A percentile compares a stretch with the other conserved stretches of the same genome.
These are phyloP conservation scores for Talaromyces amestolkiae DNA, from an alignment of 2,329 filamentous ascomycete genomes.

Conservation along the genomic window DNA sequence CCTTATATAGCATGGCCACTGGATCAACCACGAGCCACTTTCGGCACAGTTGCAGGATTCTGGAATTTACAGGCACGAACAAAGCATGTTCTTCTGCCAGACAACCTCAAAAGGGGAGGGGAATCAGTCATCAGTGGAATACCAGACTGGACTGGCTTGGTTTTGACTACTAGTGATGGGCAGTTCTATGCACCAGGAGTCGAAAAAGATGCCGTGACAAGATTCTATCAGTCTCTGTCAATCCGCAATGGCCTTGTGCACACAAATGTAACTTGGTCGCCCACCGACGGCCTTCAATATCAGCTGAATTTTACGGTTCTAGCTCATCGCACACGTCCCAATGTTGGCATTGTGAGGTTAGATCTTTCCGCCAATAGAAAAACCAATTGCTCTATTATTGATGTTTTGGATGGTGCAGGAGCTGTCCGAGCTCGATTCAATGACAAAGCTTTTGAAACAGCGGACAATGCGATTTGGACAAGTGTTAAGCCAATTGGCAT, in stretches of 20 bases:
- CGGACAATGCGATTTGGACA: constrained; percentile 17
- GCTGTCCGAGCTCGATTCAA: constrained; percentile 16
- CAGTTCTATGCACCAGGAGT: constrained; percentile 15
- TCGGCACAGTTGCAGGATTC: constrained; percentile 19
- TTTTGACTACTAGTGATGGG: constrained; percentile 13
- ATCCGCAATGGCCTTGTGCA: constrained; percentile 17
- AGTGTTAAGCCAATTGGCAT: constrained; percentile 18
- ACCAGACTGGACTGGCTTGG: constrained; percentile 19
- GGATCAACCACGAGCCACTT: constrained; percentile 19
- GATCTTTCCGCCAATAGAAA: constrained; percentile 4
- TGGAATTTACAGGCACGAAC: constrained; percentile 15
- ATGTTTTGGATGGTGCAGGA: constrained; percentile 17
- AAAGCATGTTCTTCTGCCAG: constrained; percentile 15
- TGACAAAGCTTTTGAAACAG: constrained; percentile 9
- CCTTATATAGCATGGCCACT: constrained; percentile 17
- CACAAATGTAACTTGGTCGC: constrained; percentile 17
- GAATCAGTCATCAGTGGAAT: constrained; percentile 20
- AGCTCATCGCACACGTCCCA: constrained; percentile 15
- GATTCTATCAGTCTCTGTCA: constrained; percentile 17
- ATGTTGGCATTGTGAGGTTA: constrained; percentile 17
- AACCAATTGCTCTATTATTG: constrained; percentile 7
- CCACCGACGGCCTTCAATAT: constrained; percentile 4
- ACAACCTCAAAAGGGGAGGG: constrained; percentile 15
- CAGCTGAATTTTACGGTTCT: constrained; percentile 18
- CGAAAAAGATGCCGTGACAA: constrained; percentile 8